Evolutionary conservation across 805 yeast species (phyloP).

Genomic region (Starmerella sirachaensis): DNA sequence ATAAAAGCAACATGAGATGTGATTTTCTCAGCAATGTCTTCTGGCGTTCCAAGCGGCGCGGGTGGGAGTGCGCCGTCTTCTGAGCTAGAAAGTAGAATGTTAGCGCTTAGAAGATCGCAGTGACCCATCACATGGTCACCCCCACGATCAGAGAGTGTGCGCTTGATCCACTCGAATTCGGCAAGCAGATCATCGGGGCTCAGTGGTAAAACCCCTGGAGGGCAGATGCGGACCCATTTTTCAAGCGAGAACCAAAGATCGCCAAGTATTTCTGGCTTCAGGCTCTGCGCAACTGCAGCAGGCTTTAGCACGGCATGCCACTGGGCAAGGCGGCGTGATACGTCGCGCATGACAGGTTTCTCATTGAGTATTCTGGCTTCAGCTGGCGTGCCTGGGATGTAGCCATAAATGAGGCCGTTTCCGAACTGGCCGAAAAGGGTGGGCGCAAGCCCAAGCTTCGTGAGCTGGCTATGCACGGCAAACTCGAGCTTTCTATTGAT

Average conservation of each 20-base stretch:
- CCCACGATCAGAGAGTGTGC: conserved; percentile 34
- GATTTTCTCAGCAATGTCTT: neutral
- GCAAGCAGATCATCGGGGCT: conserved; percentile 33
- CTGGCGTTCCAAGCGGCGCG: conserved; percentile 6
- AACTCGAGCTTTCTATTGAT: conserved; percentile 66
- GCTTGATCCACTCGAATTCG: conserved; percentile 48
- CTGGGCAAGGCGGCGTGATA: conserved; percentile 56
- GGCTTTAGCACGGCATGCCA: conserved; percentile 45
- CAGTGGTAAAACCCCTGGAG: conserved; percentile 33
- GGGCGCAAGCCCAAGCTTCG: conserved; percentile 53
- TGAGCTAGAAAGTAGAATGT: conserved; percentile 38
- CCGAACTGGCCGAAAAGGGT: conserved; percentile 54
- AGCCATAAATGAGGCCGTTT: conserved; percentile 65
- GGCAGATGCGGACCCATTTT: conserved; percentile 54
- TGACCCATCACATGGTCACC: conserved; percentile 49
- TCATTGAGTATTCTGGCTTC: conserved; percentile 42
- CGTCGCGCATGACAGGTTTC: conserved; percentile 39
- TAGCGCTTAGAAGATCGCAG: conserved; percentile 64
- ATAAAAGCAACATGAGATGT: conserved; percentile 38
- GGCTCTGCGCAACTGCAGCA: conserved; percentile 11
- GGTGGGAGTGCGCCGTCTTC: conserved; percentile 7
- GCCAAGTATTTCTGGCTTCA: conserved; percentile 11
- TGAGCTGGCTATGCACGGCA: conserved; percentile 53
- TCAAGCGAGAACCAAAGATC: conserved; percentile 50
- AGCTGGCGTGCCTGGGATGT: conserved; percentile 50